A percentile compares a stretch with the other conserved stretches of the same genome.
Evolutionary conservation across 2,329 filamentous ascomycete genomes (phyloP).

Genomic region (Aspergillus sp.): DNA sequence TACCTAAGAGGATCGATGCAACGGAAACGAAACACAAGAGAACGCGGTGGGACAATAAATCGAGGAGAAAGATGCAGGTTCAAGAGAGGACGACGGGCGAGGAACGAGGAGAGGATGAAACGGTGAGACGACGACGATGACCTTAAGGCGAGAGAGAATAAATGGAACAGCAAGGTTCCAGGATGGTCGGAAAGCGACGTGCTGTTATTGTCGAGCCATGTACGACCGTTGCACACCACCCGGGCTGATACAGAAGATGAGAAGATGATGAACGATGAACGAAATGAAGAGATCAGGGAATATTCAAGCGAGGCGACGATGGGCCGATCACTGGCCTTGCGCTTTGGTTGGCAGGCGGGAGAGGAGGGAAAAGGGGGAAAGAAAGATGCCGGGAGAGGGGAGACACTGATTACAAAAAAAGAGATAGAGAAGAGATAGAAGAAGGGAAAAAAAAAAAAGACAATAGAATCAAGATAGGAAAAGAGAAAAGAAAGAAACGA

Average conservation of each 20-base stretch:
- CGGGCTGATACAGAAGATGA: background rate
- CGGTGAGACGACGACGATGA: slow-evolving; percentile 20
- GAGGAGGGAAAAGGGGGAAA: slow-evolving; percentile 14
- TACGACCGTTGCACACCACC: slow-evolving; percentile 10
- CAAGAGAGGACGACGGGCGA: slow-evolving; percentile 20
- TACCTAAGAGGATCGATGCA: slow-evolving; percentile 28
- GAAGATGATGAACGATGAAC: slow-evolving; percentile 4
- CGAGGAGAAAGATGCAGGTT: slow-evolving; percentile 16
- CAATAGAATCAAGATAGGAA: no score
- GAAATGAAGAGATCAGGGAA: slow-evolving; percentile 13
- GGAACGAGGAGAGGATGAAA: slow-evolving; percentile 16
- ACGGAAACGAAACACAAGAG: slow-evolving; percentile 5
- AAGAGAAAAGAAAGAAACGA: slow-evolving; percentile 21
- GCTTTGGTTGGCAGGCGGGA: slow-evolving; percentile 10
- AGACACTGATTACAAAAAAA: slow-evolving; percentile 17
- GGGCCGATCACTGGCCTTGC: slow-evolving; percentile 19
- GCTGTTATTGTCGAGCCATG: slow-evolving; percentile 26
- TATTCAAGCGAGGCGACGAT: slow-evolving; percentile 22
- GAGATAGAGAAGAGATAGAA: slow-evolving; percentile 23
- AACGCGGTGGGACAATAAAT: no score
- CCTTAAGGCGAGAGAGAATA: background rate
- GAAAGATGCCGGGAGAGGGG: slow-evolving; percentile 8
- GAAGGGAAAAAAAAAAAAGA: slow-evolving; percentile 14
- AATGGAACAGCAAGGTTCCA: slow-evolving; percentile 20
- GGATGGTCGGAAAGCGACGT: slow-evolving; percentile 16